Percentiles rank a stretch among this genome's conserved stretches.
These are phyloP conservation scores for Clarireedia paspali DNA, from an alignment of 2,329 filamentous ascomycete genomes.

Conservation along the genomic window DNA sequence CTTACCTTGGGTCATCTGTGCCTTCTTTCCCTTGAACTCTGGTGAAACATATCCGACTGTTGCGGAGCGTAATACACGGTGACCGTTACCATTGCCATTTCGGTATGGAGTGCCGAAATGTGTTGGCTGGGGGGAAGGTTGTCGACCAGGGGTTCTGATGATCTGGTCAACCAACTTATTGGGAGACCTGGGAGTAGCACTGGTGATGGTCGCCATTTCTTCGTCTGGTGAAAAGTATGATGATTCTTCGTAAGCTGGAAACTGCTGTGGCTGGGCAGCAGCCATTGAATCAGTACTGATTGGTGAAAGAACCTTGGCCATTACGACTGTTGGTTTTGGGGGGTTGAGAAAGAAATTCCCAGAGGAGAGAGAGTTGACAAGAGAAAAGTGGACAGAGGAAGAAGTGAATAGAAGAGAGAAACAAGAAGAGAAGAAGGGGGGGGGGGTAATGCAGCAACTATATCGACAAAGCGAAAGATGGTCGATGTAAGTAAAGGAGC, in stretches of 20 bases:
- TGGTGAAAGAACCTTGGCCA: constrained; percentile 6
- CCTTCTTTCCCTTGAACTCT: constrained; percentile 84
- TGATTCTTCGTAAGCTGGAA: constrained; percentile 12
- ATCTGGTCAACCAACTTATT: constrained; percentile 23
- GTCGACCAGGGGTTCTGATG: constrained; percentile 23
- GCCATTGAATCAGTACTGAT: constrained; percentile 9
- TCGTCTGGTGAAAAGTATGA: constrained; percentile 5
- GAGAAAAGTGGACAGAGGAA: not conserved
- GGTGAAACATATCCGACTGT: constrained; percentile 93
- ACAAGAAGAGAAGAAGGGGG: not conserved
- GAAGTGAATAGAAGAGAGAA: not conserved
- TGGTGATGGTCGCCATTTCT: constrained; percentile 19
- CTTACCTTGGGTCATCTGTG: constrained; percentile 48
- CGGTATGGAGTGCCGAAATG: constrained; percentile 66
- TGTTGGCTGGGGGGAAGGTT: constrained; percentile 78
- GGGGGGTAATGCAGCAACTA: not conserved
- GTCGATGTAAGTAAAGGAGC: not conserved
- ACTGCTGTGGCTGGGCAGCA: constrained; percentile 2
- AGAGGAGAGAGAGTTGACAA: not conserved
- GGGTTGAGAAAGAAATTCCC: not conserved
- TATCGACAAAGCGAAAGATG: not conserved
- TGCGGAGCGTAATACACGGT: constrained; percentile 74
- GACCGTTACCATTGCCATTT: constrained; percentile 47
- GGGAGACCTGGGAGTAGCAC: constrained; percentile 7
- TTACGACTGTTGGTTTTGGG: constrained; percentile 1